Conservation (phyloP, 352 stramenopile species). For the Pythium periplocum region DNA sequence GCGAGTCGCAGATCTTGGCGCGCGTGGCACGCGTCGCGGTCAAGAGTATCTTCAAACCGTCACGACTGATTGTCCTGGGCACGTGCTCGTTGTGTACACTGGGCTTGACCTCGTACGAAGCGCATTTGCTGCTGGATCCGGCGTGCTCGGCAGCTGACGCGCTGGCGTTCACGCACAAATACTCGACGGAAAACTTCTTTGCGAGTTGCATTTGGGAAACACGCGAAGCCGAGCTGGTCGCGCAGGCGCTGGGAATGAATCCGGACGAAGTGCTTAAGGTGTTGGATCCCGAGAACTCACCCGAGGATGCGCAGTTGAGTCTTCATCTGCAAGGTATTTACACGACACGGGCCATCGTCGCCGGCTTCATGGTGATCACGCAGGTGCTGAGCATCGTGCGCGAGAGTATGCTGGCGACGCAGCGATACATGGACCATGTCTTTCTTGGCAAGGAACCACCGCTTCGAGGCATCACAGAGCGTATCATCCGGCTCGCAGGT, state of each 20-base stretch:
- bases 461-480: conserved; percentile 44
- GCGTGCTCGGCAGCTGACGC: conserved; percentile 20
- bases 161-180: conserved; percentile 45
- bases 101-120: conserved; percentile 43
- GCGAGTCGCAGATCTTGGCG: conserved; percentile 39
- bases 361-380: conserved; percentile 58
- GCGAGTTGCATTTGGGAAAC: conserved; percentile 67
- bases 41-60: conserved; percentile 39
- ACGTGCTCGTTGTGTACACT: conserved; percentile 41
- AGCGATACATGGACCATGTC: conserved; percentile 45
- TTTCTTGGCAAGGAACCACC: conserved; percentile 43
- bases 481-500: conserved; percentile 53
- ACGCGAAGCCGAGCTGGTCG: conserved; percentile 31
- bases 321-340: conserved; percentile 39
- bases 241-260: conserved; percentile 33
- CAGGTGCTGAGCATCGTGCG: conserved; percentile 61
- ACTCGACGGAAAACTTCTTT: conserved; percentile 55
- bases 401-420: conserved; percentile 35
- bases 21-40: conserved; percentile 39
- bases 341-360: conserved; percentile 42
- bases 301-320: conserved; percentile 29
- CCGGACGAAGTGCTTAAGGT: conserved; percentile 23
- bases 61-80: conserved; percentile 36
- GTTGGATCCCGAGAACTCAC: conserved; percentile 26
- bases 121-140: conserved; percentile 33